Percentiles rank a stretch among this genome's conserved stretches.
Conservation (phyloP, 352 stramenopile genomes). For the Lagenidium giganteum region DNA sequence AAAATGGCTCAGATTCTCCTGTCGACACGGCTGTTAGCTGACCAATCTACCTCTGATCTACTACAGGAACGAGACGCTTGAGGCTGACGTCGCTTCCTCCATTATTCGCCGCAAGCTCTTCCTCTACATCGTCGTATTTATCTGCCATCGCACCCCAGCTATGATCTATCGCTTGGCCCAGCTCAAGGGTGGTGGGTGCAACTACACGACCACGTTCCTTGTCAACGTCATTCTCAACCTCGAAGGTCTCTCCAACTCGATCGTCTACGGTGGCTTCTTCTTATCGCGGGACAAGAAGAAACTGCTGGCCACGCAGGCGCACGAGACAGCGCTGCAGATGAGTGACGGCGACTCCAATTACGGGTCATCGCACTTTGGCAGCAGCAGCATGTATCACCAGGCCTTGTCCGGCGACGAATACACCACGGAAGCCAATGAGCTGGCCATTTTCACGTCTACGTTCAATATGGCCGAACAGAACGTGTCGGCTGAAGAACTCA, state of each 20-base stretch:
- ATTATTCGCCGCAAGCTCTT: slow-evolving; percentile 67
- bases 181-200: no score
- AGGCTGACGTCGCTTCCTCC: slow-evolving; percentile 59
- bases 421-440: slow-evolving; percentile 24
- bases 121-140: slow-evolving; percentile 70
- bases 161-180: slow-evolving; percentile 73
- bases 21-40: neutral
- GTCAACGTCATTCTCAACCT: slow-evolving; percentile 63
- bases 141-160: slow-evolving; percentile 60
- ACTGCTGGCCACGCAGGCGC: neutral
- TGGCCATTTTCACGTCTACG: slow-evolving; percentile 71
- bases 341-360: slow-evolving; percentile 11
- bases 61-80: slow-evolving; percentile 48
- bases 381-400: neutral
- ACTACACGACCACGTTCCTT: slow-evolving; percentile 30
- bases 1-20: neutral
- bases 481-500: slow-evolving; percentile 43
- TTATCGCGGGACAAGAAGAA: neutral
- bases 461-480: slow-evolving; percentile 87
- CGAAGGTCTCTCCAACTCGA: slow-evolving; percentile 65
- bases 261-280: slow-evolving; percentile 67
- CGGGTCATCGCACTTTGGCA: neutral
- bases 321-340: neutral
- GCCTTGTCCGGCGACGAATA: no score
- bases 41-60: neutral